phyloP scores from a whole-genome alignment of 495 filamentous ascomycete genomes.

The Lophiotrema nucula region DNA sequence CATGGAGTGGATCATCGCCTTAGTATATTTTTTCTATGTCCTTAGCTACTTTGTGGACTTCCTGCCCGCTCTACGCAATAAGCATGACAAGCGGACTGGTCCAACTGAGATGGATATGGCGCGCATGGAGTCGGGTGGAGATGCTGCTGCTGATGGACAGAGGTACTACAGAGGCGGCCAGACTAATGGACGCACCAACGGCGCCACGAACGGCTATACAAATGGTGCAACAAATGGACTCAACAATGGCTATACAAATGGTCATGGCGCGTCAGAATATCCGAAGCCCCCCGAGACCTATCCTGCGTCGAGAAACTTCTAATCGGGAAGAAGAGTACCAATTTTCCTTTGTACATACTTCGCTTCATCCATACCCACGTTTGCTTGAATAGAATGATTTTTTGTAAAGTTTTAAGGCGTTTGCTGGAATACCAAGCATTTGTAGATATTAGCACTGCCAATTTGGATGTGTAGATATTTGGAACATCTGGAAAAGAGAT shows the following conservation, averaged over 20 bases:
- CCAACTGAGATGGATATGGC: conserved; percentile 43
- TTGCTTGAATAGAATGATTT: too few species aligned
- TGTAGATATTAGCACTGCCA: too few species aligned
- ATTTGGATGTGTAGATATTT: too few species aligned
- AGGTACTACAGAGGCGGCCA: conserved; percentile 16
- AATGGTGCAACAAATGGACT: conserved; percentile 24
- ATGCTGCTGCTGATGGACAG: conserved; percentile 12
- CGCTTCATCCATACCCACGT: too few species aligned
- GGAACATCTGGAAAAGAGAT: too few species aligned
- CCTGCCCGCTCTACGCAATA: conserved; percentile 71
- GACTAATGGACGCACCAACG: conserved; percentile 18
- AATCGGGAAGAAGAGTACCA: too few species aligned
- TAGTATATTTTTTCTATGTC: conserved; percentile 88
- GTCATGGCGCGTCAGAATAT: background rate
- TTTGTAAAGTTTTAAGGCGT: too few species aligned
- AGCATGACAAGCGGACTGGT: conserved; percentile 42
- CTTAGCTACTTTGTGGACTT: conserved; percentile 88
- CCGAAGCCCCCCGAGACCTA: background rate
- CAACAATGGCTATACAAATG: conserved; percentile 19
- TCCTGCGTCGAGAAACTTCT: conserved; percentile 36
- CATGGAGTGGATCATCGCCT: conserved; percentile 78
- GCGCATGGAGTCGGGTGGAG: conserved; percentile 15
- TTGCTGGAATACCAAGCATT: too few species aligned
- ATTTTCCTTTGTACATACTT: too few species aligned
- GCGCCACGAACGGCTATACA: conserved; percentile 18